phyloP scores from a whole-genome alignment of 805 yeast genomes.

The Schwanniomyces polymorphus region DNA sequence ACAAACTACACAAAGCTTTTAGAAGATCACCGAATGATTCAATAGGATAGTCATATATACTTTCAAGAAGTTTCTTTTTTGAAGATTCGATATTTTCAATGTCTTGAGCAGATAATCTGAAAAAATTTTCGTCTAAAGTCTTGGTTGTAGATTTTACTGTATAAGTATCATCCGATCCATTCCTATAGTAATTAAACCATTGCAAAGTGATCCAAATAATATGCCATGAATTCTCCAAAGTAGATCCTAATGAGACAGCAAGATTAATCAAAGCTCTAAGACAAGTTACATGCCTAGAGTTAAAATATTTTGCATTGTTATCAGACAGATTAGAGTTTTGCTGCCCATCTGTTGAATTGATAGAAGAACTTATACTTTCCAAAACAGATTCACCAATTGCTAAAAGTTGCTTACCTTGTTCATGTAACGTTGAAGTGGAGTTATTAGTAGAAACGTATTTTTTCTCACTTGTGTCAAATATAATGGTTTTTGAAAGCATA shows the following conservation, averaged over 20 bases:
- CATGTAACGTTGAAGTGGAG: slow-evolving; percentile 7
- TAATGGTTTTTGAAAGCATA: slow-evolving; percentile 25
- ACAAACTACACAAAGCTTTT: slow-evolving; percentile 45
- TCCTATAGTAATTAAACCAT: slow-evolving; percentile 73
- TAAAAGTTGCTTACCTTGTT: slow-evolving; percentile 32
- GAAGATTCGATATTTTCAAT: slow-evolving; percentile 53
- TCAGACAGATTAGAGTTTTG: not conserved
- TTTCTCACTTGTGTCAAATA: slow-evolving; percentile 1
- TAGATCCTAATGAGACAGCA: slow-evolving; percentile 79
- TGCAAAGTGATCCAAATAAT: slow-evolving; percentile 61
- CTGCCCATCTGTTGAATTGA: not conserved
- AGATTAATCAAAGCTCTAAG: slow-evolving; percentile 76
- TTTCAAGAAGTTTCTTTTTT: slow-evolving; percentile 59
- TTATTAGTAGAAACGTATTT: not conserved
- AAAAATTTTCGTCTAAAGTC: slow-evolving; percentile 16
- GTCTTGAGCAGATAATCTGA: slow-evolving; percentile 47
- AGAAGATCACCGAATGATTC: slow-evolving; percentile 51
- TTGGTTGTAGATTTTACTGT: slow-evolving; percentile 29
- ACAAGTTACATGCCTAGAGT: slow-evolving; percentile 70
- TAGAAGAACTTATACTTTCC: slow-evolving; percentile 45
- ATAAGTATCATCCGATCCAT: slow-evolving; percentile 49
- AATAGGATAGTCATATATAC: slow-evolving; percentile 55
- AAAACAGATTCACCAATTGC: slow-evolving; percentile 54
- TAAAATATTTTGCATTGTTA: slow-evolving; percentile 31
- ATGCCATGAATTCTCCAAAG: slow-evolving; percentile 67